phyloP scores from a whole-genome alignment of 1,139 yeast species.

The Waltiozyma sp. region DNA sequence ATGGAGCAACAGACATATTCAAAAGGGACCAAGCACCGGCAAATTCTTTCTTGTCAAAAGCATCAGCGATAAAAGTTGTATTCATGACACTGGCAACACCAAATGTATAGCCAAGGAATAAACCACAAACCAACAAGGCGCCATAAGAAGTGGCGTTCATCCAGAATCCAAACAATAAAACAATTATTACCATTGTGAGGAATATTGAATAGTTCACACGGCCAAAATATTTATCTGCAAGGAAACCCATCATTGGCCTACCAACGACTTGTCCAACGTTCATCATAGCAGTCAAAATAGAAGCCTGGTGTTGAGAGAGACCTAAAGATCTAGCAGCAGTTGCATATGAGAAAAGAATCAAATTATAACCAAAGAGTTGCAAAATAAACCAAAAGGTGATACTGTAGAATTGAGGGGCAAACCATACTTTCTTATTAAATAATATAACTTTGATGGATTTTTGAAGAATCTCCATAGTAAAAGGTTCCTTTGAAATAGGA shows the following conservation, averaged over 20 bases:
- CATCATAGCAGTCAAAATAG: slow-evolving; percentile 48
- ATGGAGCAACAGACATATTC: slow-evolving; percentile 36
- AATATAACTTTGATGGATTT: background rate
- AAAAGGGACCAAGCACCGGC: slow-evolving; percentile 53
- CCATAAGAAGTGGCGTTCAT: slow-evolving; percentile 40
- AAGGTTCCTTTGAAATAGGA: background rate
- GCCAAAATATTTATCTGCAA: slow-evolving; percentile 45
- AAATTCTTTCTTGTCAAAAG: slow-evolving; percentile 34
- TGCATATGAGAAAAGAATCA: slow-evolving; percentile 50
- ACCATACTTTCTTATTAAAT: background rate
- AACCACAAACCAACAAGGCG: slow-evolving; percentile 40
- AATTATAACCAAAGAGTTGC: slow-evolving; percentile 45
- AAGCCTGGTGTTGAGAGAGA: slow-evolving; percentile 40
- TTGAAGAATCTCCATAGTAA: too few species aligned
- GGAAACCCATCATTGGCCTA: slow-evolving; percentile 48
- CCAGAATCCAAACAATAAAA: slow-evolving; percentile 37
- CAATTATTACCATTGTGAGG: slow-evolving; percentile 17
- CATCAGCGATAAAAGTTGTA: slow-evolving; percentile 49
- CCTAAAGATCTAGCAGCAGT: slow-evolving; percentile 55
- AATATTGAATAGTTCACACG: slow-evolving; percentile 38
- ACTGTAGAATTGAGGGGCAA: slow-evolving; percentile 1
- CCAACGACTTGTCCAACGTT: slow-evolving; percentile 59
- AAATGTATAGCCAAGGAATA: slow-evolving; percentile 40
- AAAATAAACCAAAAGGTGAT: slow-evolving; percentile 47
- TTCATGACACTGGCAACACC: slow-evolving; percentile 40